Conservation (phyloP, 140 eudicot genomes). For the Ambrosia hybrid region DNA sequence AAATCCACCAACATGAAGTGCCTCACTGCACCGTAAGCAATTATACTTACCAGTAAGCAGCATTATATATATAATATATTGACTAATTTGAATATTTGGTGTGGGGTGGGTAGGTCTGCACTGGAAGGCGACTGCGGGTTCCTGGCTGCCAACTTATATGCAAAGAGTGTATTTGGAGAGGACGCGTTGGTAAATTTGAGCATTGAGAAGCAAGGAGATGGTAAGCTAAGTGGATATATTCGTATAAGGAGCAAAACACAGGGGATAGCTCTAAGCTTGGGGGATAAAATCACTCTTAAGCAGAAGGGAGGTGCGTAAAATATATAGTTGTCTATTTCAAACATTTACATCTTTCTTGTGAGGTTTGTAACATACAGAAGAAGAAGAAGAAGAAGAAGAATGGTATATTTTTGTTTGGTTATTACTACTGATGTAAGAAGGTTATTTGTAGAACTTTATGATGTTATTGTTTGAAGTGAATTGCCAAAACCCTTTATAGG, state of each 20-base stretch:
- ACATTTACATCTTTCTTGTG: too few relatives aligned
- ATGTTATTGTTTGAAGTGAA: too few relatives aligned
- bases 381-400: too few relatives aligned
- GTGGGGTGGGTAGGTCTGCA: constrained; percentile 54
- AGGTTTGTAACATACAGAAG: too few relatives aligned
- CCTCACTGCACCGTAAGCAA: constrained; percentile 71
- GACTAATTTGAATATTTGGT: constrained; percentile 1
- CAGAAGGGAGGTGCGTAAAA: constrained; percentile 86
- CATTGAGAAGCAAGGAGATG: constrained; percentile 73
- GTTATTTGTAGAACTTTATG: too few relatives aligned
- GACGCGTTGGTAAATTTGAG: constrained; percentile 81
- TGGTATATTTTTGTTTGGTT: too few relatives aligned
- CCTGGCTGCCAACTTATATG: constrained; percentile 77
- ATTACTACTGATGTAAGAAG: too few relatives aligned
- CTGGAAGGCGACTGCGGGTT: constrained; percentile 85
- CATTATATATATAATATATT: not conserved
- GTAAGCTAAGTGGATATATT: constrained; percentile 93
- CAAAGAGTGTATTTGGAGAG: constrained; percentile 81
- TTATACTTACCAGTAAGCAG: not conserved
- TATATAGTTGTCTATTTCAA: too few relatives aligned
- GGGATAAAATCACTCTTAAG: constrained; percentile 96
- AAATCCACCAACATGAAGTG: constrained; percentile 90
- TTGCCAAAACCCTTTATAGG: too few relatives aligned
- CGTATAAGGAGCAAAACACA: constrained; percentile 98
- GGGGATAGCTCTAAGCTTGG: constrained; percentile 93